Conservation (phyloP, 495 filamentous ascomycete genomes). For the Xylaria castorea region DNA sequence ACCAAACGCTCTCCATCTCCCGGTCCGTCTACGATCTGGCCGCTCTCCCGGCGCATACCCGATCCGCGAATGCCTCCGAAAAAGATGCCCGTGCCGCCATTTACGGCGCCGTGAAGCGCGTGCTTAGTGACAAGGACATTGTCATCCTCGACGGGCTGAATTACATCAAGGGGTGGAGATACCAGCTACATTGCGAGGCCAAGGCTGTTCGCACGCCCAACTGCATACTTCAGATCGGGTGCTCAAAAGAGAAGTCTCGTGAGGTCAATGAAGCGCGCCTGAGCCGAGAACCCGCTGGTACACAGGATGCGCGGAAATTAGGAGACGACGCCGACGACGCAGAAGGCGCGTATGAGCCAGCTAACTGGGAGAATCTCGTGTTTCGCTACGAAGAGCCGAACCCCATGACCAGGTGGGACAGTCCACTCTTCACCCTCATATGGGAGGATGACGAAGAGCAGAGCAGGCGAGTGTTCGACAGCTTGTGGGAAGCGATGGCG, state of each 20-base stretch:
- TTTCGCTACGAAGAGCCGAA: constrained; percentile 97
- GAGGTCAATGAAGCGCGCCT: constrained; percentile 62
- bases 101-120: constrained; percentile 85
- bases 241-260: constrained; percentile 69
- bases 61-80: constrained; percentile 69
- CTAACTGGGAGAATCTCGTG: constrained; percentile 89
- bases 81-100: constrained; percentile 90
- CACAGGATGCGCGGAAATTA: constrained; percentile 19
- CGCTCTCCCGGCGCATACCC: constrained; percentile 54
- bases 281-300: constrained; percentile 28
- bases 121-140: constrained; percentile 77
- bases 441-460: constrained; percentile 73
- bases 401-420: constrained; percentile 93
- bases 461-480: constrained; percentile 46
- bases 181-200: constrained; percentile 94
- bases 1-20: constrained; percentile 67
- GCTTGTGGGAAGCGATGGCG: constrained; percentile 81
- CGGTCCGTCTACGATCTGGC: constrained; percentile 68
- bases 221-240: constrained; percentile 88
- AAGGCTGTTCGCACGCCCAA: constrained; percentile 83
- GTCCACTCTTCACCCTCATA: constrained; percentile 87
- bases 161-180: constrained; percentile 97
- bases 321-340: constrained; percentile 39
- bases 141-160: constrained; percentile 91
- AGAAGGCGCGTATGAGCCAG: constrained; percentile 65